Evolutionary conservation across 1,139 yeast genomes (phyloP).

Genomic region (Saccharomyces hybrid): DNA sequence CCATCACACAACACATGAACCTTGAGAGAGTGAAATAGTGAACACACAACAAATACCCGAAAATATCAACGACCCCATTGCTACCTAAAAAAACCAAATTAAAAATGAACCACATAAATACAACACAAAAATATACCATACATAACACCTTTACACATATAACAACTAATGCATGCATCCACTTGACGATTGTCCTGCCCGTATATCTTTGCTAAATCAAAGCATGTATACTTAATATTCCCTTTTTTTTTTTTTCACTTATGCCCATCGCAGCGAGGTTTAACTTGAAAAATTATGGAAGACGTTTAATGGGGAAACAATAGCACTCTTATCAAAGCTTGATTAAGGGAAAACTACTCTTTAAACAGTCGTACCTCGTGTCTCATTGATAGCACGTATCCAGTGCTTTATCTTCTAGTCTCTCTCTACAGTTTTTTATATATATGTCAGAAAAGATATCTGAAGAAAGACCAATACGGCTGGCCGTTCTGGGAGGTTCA

Average conservation of each 20-base stretch:
- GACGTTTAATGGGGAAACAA: neutral
- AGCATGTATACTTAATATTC: neutral
- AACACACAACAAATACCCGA: neutral
- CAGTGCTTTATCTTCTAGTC: too few species aligned
- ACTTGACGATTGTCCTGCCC: neutral
- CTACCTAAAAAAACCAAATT: neutral
- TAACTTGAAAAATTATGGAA: neutral
- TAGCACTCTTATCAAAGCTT: too few species aligned
- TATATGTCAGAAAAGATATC: slow-evolving; percentile 5
- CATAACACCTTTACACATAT: neutral
- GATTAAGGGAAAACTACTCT: too few species aligned
- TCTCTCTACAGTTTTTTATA: neutral
- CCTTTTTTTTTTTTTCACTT: neutral
- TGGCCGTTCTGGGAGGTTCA: slow-evolving; percentile 32
- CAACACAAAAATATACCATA: neutral
- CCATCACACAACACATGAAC: neutral
- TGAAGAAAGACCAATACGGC: slow-evolving; percentile 27
- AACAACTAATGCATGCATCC: neutral
- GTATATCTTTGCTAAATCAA: neutral
- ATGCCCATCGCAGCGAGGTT: neutral
- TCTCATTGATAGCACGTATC: too few species aligned
- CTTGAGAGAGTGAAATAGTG: neutral
- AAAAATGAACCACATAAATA: neutral
- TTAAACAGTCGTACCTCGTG: too few species aligned
- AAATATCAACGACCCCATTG: neutral